Base-by-base conservation (phyloP, 495 filamentous ascomycete genomes). In the Neurospora intermedia region DNA sequence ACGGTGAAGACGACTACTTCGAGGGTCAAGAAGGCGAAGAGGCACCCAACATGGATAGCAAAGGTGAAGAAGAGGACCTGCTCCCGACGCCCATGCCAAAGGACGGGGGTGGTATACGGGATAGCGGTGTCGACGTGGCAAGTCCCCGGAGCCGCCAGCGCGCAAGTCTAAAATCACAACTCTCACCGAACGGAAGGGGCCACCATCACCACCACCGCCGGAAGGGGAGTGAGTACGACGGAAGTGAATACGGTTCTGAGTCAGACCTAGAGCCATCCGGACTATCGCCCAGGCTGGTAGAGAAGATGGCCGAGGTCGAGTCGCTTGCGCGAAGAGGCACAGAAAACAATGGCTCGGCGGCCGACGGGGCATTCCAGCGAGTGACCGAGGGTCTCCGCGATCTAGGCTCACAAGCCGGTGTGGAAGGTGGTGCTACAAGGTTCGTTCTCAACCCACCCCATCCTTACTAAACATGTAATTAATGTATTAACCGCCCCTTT, bases 351-450 rank as follows among this genome's bases (percentile, higher is more conserved):
- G 92, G 90, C 11, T 91, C 88, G 42, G 83, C 89, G 45, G 84
- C 84, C 18, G 93, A 96, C 77, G 85, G 85, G 70, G 87, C 92
- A 11, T 89, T 96, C 71, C 82, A 88, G 76, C 85, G 93, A 46
- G 88, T 95, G 35, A 89, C 92, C 20, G 90, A 93, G 15, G 87
- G 86, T 4, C 84, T 97, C 72, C 88, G 89, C 76, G 93, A 95
- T 79, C 84, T 98, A 31, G 90, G 92, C 10, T 90, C 89, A n/a
- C 94, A 97, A 80, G 89, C 91, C 54, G 87, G 87, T 6, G 89
- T 96, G 42, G 93, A 97, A 80, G 90, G 91, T 48, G 91, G 90
- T 77, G 90, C 93, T 43, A 90, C 92, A 73, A 89, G 92, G 93
- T 92, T 81, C 77, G 85, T 82, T 38, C 70, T 62, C 69, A 43